These are phyloP conservation scores for Leccinum imitatum DNA, from an alignment of 768 basidiomycete genomes.

Conservation along the genomic window DNA sequence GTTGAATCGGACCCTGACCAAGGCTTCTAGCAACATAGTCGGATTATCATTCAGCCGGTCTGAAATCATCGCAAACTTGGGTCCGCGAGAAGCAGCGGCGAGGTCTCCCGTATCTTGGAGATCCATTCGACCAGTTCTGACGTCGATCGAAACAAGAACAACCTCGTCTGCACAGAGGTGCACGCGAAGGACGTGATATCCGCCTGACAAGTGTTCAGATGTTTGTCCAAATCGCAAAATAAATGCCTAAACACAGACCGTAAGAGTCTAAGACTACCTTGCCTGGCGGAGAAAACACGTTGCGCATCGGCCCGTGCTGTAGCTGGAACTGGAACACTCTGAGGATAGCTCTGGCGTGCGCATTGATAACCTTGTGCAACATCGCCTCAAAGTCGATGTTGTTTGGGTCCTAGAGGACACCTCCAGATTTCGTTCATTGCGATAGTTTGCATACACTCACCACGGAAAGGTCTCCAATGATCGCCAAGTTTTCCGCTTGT, in stretches of 20 bases:
- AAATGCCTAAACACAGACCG: conserved; percentile 40
- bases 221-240: background rate
- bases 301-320: conserved; percentile 47
- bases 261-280: conserved; percentile 56
- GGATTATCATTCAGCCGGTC: conserved; percentile 73
- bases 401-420: conserved; percentile 49
- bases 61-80: conserved; percentile 57
- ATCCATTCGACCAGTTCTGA: conserved; percentile 74
- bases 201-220: conserved; percentile 40
- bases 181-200: conserved; percentile 57
- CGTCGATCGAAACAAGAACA: conserved; percentile 74
- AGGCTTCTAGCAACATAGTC: conserved; percentile 49
- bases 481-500: conserved; percentile 44
- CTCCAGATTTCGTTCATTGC: background rate
- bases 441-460: conserved; percentile 43
- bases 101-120: conserved; percentile 82
- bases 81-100: conserved; percentile 68
- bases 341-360: conserved; percentile 66
- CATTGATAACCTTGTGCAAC: conserved; percentile 58
- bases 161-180: conserved; percentile 76
- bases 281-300: conserved; percentile 62
- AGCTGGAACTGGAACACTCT: conserved; percentile 54
- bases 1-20: conserved; percentile 58
- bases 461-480: conserved; percentile 46
- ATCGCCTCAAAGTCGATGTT: conserved; percentile 75